Base-by-base conservation (phyloP, 2,329 filamentous ascomycete species). In the Fusarium sp. region DNA sequence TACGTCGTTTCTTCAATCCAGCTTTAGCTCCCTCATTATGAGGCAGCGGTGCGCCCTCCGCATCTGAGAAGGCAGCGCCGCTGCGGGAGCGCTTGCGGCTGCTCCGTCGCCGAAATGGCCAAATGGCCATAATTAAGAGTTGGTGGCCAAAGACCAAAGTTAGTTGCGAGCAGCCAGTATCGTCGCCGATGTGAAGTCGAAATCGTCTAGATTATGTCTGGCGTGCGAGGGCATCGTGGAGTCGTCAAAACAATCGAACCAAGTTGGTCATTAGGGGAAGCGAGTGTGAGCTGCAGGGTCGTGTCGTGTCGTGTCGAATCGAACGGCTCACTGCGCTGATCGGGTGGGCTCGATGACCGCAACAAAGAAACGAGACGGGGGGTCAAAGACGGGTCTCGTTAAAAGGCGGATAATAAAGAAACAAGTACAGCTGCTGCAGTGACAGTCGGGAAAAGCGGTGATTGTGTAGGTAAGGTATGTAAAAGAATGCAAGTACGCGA, bases 91-190 rank as follows among this genome's bases (percentile, higher is more conserved):
- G 80, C 76, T 81, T 86, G 77, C 88, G 88, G 76, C 87, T 88
- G 77, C 84, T 88, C 78, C 84, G 88, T 71, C 89, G 87, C 76
- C 88, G 83, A 77, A 96, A 96, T 60, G 88, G 91, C 92, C 92
- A 96, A 76, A 93, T 80, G 73, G 88, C 86, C 91, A 94, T 94
- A 53, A 75, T 66, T 69, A 51, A 47, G 51, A 57, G 38, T 54
- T 57, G 48, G 54, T 67, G 45, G 43, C 65, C 65, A 60, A 57
- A 53, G 52, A 58, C 47, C 45, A 37, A 43, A 63, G 58, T 63
- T 71, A 70, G 61, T 61, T 65, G 45, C 53, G 57, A 53, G 48
- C 39, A 56, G 54, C 55, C 54, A 63, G 53, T 65, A 59, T 65
- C 59, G 57, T 68, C 56, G 57, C 63, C 56, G 56, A 65, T 57